phyloP scores from a whole-genome alignment of 2,329 filamentous ascomycete genomes.

The Trichoderma semiorbis region DNA sequence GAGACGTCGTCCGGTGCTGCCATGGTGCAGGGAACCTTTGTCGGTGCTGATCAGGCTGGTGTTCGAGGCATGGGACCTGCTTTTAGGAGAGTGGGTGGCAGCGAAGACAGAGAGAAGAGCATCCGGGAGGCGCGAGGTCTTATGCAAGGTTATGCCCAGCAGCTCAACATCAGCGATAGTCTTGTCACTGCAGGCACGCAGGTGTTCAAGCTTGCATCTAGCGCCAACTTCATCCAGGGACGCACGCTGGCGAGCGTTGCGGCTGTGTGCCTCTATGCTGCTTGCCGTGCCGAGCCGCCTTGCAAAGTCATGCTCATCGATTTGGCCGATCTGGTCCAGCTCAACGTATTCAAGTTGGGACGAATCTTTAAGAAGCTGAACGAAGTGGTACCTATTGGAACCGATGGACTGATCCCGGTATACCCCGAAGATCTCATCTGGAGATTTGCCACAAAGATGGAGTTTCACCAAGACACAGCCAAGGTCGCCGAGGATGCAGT shows the following conservation, averaged over 20 bases:
- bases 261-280: constrained; percentile 87
- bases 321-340: constrained; percentile 75
- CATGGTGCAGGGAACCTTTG: constrained; percentile 83
- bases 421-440: constrained; percentile 88
- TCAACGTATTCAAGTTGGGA: constrained; percentile 91
- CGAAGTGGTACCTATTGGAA: constrained; percentile 66
- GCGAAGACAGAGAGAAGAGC: constrained; percentile 57
- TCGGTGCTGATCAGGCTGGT: constrained; percentile 81
- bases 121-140: constrained; percentile 56
- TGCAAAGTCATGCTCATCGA: constrained; percentile 94
- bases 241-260: constrained; percentile 81
- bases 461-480: constrained; percentile 78
- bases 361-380: constrained; percentile 83
- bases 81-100: constrained; percentile 57
- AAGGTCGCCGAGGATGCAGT: constrained; percentile 86
- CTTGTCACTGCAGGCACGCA: constrained; percentile 64
- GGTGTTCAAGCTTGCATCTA: constrained; percentile 72
- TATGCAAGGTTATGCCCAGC: constrained; percentile 60
- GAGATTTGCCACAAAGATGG: constrained; percentile 85
- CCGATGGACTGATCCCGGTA: constrained; percentile 63
- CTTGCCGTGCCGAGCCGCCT: constrained; percentile 72
- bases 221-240: constrained; percentile 78
- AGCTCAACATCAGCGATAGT: constrained; percentile 58
- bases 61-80: constrained; percentile 65
- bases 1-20: constrained; percentile 83